Base-by-base conservation (phyloP, 345 rosid genomes). In the Microcos paniculata region DNA sequence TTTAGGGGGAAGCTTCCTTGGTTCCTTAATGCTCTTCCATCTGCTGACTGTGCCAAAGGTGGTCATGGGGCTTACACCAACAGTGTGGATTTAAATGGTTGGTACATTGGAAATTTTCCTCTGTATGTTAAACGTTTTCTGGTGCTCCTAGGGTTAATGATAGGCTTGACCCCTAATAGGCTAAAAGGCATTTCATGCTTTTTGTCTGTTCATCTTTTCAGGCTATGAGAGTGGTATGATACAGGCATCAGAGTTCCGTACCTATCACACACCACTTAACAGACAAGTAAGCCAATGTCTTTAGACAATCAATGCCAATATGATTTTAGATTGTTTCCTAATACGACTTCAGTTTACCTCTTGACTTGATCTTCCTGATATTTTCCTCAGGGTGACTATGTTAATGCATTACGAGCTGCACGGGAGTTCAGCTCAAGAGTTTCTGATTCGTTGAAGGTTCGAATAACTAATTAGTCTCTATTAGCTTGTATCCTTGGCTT, bases 1-100 rank as follows among this genome's bases (percentile, higher is more conserved):
- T 93, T 91, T 64, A 88, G 73, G 82, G 94, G 91, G 84, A 95
- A 95, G 84, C 91, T 93, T 69, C 98, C 98, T 53, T 93, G 94
- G 96, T 93, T 93, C 83, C 92, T 95, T 38, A 80, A 85, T 80
- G 91, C 98, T 30, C 79, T 94, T 79, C 98, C 98, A n/a, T 94
- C 98, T 30, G 95, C 99, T 81, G 99, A 95, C 77, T 95, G 99
- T 86, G 97, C 99, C 56, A 95, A 95, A 87, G 99, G 97, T 79
- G 99, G 99, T 71, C 99, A 88, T 82, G 99, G 98, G 80, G 99
- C 99, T 74, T 95, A 93, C 82, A 88, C 94, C 5, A 88, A 70
- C 83, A 92, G 98, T 78, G 87, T 92, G 75, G 93, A 94, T 79
- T 86, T 92, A 73, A 76, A 72, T 82, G 98, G 98, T 92, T 75